These are phyloP conservation scores for Candida lessepsii DNA, from an alignment of 805 yeast genomes.

Conservation along the genomic window DNA sequence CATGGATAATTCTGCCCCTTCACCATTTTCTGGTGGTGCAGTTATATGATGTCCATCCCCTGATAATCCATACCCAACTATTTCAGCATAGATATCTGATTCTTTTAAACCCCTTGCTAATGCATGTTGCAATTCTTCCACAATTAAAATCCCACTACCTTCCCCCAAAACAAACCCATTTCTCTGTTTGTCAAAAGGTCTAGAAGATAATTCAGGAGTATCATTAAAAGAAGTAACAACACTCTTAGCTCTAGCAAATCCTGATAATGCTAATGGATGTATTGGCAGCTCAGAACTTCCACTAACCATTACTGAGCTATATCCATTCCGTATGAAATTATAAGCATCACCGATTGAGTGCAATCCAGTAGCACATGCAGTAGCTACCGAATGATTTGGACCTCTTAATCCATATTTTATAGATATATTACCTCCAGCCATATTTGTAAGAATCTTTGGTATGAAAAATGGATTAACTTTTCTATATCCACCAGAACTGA, in stretches of 20 bases:
- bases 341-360: conserved; percentile 93
- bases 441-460: conserved; percentile 79
- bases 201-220: conserved; percentile 61
- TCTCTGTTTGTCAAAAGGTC: conserved; percentile 82
- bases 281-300: conserved; percentile 92
- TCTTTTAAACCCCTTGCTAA: conserved; percentile 51
- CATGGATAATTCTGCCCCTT: conserved; percentile 86
- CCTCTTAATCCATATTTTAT: conserved; percentile 77
- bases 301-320: conserved; percentile 83
- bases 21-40: conserved; percentile 79
- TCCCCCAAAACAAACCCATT: conserved; percentile 92
- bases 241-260: conserved; percentile 87
- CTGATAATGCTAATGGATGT: conserved; percentile 84
- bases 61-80: conserved; percentile 84
- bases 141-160: conserved; percentile 79
- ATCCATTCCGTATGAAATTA: conserved; percentile 73
- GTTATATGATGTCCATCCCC: conserved; percentile 95
- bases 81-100: conserved; percentile 67
- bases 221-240: conserved; percentile 64
- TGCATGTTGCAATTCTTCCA: conserved; percentile 82
- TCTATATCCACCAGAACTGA: conserved; percentile 49
- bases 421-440: conserved; percentile 93
- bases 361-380: conserved; percentile 97
- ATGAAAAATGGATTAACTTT: conserved; percentile 83
- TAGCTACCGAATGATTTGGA: conserved; percentile 82